Evolutionary conservation across 2,329 filamentous ascomycete species (phyloP), one percentile per base, ranked within the genome.

Genomic region (Fusarium anthophilum): DNA sequence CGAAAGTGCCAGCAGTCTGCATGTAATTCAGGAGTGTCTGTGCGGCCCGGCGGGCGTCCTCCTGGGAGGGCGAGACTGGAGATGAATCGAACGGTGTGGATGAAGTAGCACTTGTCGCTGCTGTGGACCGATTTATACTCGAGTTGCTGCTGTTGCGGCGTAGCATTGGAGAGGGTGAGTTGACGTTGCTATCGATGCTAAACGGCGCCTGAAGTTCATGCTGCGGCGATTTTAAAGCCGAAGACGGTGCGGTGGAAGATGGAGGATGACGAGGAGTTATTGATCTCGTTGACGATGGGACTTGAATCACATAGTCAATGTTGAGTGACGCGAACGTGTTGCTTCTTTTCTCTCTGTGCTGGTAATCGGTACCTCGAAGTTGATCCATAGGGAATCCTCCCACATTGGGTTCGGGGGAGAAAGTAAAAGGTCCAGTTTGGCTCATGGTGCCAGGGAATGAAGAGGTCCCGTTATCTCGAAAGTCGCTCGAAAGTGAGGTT

Each of bases 21-120:
- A 98, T 93, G 79, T 96, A 98, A 69, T 84, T 92, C 80, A 97
- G 89, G 26, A 98, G 90, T 5, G 95, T 91, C 77, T 96, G 92
- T 9, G 97, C 88, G 4, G 95, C 96, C 58, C 91, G 88, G 44
- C 93, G 89, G 8, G 95, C 95, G 81, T 98, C 95, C 76, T 98
- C 95, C 75, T 95, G 93, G 0, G 92, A 94, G 0, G 93, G 93
- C 4, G 92, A 93, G 32, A 83, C 88, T 4, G 91, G 88, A 55
- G 90, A 87, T 45, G 88, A 87, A 69, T 89, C 84, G 43, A 90
- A 84, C 6, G 79, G 70, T 6, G 77, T 76, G 26, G 76, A 76
- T 24, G 75, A 69, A 14, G 71, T 69, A 22, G 67, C 71, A 47
- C 63, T 77, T 26, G 56, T 67, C 18, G 73, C 68, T n/a, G 58